phyloP scores from a whole-genome alignment of 306 rosid species.

The Calophaca sinica region DNA sequence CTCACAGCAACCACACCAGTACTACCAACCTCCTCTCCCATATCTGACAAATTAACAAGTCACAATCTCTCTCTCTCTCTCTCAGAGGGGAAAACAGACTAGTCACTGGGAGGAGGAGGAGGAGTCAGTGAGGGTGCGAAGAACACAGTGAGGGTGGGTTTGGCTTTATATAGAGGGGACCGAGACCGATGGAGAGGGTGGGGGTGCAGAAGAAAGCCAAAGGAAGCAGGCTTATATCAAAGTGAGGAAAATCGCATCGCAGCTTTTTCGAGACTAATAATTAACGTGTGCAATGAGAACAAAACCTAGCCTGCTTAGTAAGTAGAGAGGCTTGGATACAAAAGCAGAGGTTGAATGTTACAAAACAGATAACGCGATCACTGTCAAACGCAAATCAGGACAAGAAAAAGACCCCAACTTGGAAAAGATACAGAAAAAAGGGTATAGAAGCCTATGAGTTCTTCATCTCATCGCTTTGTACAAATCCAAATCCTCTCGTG shows the following conservation, averaged over 20 bases:
- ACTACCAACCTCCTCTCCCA: slow-evolving; percentile 33
- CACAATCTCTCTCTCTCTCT: slow-evolving; percentile 2
- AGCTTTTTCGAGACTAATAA: slow-evolving; percentile 43
- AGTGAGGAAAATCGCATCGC: slow-evolving; percentile 12
- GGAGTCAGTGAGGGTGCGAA: neutral
- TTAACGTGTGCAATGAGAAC: slow-evolving; percentile 57
- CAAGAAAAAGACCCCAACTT: neutral
- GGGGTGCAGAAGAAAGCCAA: neutral
- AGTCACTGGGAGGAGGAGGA: too few species aligned
- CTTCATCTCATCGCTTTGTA: slow-evolving; percentile 44
- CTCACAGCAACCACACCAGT: slow-evolving; percentile 1
- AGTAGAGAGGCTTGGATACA: neutral
- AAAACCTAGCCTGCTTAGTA: neutral
- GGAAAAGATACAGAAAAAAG: neutral
- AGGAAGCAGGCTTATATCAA: neutral
- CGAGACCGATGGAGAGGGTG: too few species aligned
- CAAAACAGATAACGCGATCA: slow-evolving; percentile 1
- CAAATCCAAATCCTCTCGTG: slow-evolving; percentile 42
- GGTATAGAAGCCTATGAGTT: slow-evolving; percentile 25
- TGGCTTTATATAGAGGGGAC: slow-evolving; percentile 40
- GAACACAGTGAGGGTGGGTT: neutral
- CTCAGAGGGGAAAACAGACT: neutral
- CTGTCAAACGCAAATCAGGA: neutral
- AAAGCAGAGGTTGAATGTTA: neutral
- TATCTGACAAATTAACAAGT: neutral